These are phyloP conservation scores for Suillus placidus DNA, from an alignment of 768 basidiomycete species.

Conservation along the genomic window DNA sequence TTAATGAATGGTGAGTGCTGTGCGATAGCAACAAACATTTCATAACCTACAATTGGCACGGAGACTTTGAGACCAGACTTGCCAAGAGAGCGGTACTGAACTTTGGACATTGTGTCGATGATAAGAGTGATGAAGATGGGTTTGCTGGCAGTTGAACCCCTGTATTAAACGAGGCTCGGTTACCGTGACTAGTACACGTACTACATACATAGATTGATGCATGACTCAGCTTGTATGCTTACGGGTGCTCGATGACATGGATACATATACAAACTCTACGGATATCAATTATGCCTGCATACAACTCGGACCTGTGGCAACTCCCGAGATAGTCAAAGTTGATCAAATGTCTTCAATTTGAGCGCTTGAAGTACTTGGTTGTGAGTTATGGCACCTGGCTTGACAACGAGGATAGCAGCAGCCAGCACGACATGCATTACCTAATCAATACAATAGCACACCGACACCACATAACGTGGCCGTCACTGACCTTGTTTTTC, in stretches of 20 bases:
- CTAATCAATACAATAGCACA: slow-evolving; percentile 4
- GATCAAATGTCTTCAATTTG: no score
- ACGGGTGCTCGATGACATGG: neutral
- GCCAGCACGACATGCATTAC: neutral
- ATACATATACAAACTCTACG: no score
- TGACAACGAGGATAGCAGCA: neutral
- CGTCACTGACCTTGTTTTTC: neutral
- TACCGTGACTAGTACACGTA: neutral
- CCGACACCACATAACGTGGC: slow-evolving; percentile 2
- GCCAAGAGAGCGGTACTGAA: slow-evolving; percentile 35
- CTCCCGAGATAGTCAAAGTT: no score
- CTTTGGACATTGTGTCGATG: slow-evolving; percentile 19
- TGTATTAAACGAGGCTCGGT: neutral
- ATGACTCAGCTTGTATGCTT: neutral
- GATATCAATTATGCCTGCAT: no score
- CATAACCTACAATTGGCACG: slow-evolving; percentile 33
- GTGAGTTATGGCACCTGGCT: neutral
- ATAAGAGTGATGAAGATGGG: neutral
- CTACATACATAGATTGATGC: neutral
- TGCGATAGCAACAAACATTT: neutral
- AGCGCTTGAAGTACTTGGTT: no score
- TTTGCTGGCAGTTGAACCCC: neutral
- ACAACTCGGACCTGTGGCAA: no score
- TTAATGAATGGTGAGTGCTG: neutral
- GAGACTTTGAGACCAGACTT: slow-evolving; percentile 37